Percentiles rank a stretch among this genome's conserved stretches.
Conservation (phyloP, 352 stramenopile genomes). For the Globisporangium yorkense region DNA sequence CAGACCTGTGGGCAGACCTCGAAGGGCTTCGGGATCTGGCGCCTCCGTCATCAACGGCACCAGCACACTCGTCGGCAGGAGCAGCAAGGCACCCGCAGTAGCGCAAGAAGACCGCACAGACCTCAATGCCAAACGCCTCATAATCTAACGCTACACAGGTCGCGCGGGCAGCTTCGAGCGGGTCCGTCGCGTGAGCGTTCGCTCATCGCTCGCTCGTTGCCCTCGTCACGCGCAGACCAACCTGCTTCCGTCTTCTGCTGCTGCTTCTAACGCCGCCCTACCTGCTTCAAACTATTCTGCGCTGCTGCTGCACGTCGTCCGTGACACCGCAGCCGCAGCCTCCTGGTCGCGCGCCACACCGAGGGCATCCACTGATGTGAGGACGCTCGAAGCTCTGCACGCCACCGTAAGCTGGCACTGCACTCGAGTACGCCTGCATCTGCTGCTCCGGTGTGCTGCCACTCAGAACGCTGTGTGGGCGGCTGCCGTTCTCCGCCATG, state of each 20-base stretch:
- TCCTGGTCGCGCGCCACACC: conserved; percentile 14
- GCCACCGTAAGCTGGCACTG: conserved; percentile 14
- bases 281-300: conserved; percentile 41
- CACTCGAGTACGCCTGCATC: conserved; percentile 53
- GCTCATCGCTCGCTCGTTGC: no score
- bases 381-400: conserved; percentile 24
- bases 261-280: not conserved
- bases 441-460: conserved; percentile 4
- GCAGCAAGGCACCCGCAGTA: no score
- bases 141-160: no score
- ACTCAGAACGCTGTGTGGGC: conserved; percentile 13
- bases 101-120: no score
- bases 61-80: no score
- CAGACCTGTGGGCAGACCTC: not conserved
- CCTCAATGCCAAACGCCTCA: no score
- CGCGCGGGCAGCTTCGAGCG: no score
- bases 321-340: conserved; percentile 15
- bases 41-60: no score
- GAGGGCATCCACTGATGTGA: conserved; percentile 14
- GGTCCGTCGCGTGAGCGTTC: no score
- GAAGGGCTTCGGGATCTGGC: not conserved
- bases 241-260: no score
- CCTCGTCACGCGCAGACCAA: no score
- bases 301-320: conserved; percentile 18
- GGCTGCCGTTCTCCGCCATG: conserved; percentile 6